phyloP scores from a whole-genome alignment of 164 flowering plant species.

The Sextonia rubra region DNA sequence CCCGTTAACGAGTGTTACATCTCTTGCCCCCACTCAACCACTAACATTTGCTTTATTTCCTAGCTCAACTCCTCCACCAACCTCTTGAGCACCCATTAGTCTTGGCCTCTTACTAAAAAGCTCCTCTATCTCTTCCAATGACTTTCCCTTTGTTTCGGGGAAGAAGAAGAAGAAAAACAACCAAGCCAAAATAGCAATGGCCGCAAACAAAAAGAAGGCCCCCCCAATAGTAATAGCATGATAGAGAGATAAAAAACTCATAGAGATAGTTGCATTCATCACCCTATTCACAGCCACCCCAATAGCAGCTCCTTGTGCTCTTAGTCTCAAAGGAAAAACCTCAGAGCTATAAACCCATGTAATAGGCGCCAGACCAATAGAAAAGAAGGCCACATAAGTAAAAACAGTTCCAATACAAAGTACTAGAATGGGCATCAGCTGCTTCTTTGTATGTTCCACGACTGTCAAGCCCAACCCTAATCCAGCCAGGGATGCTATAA shows the following conservation, averaged over 20 bases:
- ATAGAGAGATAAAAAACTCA: constrained; percentile 49
- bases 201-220: constrained; percentile 47
- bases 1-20: no score
- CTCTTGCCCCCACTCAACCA: background rate
- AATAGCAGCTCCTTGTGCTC: constrained; percentile 54
- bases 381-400: constrained; percentile 45
- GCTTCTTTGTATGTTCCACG: constrained; percentile 27
- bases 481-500: constrained; percentile 36
- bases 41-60: background rate
- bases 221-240: constrained; percentile 54
- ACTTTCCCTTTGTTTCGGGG: constrained; percentile 67
- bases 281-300: constrained; percentile 55
- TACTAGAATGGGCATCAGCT: constrained; percentile 41
- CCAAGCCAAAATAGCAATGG: constrained; percentile 38
- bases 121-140: constrained; percentile 56
- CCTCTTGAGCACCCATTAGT: background rate
- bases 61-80: background rate
- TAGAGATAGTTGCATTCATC: constrained; percentile 48
- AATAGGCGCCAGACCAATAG: constrained; percentile 78
- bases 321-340: constrained; percentile 55
- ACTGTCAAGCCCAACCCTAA: constrained; percentile 36
- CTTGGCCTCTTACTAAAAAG: constrained; percentile 23
- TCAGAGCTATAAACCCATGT: constrained; percentile 79
- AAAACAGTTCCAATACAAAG: constrained; percentile 33
- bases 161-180: constrained; percentile 43